These are phyloP conservation scores for Ceratobasidium sp. DNA, from an alignment of 1,284 basidiomycete species.

Conservation along the genomic window DNA sequence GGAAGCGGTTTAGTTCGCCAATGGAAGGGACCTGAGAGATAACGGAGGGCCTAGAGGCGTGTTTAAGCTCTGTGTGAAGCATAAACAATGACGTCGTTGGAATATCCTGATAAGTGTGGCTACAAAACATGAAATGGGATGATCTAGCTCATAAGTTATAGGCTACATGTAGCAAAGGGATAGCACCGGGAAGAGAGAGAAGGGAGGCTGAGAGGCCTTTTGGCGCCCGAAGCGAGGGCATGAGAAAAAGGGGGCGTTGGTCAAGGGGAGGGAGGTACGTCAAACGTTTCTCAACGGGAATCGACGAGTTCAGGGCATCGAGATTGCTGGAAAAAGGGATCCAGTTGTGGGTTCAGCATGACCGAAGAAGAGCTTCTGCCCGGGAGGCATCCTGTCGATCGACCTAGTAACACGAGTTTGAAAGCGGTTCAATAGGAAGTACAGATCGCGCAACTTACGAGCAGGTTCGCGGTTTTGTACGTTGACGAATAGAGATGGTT, in stretches of 20 bases:
- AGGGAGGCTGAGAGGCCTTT: slow-evolving; percentile 28
- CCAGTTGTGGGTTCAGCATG: slow-evolving; percentile 55
- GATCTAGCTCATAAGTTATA: slow-evolving; percentile 45
- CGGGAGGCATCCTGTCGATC: slow-evolving; percentile 63
- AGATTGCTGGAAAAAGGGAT: not conserved
- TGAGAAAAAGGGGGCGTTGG: not conserved
- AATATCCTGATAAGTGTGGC: slow-evolving; percentile 33
- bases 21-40: not conserved
- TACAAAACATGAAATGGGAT: slow-evolving; percentile 41
- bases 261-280: not conserved
- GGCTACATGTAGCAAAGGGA: slow-evolving; percentile 35
- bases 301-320: slow-evolving; percentile 1
- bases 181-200: not conserved
- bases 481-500: slow-evolving; percentile 89
- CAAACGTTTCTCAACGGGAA: not conserved
- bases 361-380: slow-evolving; percentile 62
- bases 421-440: slow-evolving; percentile 24
- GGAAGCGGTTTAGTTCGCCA: slow-evolving; percentile 10
- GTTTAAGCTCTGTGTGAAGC: slow-evolving; percentile 18
- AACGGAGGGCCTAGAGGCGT: slow-evolving; percentile 34
- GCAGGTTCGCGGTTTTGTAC: slow-evolving; percentile 84
- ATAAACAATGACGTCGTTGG: slow-evolving; percentile 42
- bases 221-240: slow-evolving; percentile 15
- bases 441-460: slow-evolving; percentile 61
- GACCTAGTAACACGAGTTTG: slow-evolving; percentile 56